These are phyloP conservation scores for Pseudonitzschia pungens DNA, from an alignment of 108 stramenopile species.

Conservation along the genomic window DNA sequence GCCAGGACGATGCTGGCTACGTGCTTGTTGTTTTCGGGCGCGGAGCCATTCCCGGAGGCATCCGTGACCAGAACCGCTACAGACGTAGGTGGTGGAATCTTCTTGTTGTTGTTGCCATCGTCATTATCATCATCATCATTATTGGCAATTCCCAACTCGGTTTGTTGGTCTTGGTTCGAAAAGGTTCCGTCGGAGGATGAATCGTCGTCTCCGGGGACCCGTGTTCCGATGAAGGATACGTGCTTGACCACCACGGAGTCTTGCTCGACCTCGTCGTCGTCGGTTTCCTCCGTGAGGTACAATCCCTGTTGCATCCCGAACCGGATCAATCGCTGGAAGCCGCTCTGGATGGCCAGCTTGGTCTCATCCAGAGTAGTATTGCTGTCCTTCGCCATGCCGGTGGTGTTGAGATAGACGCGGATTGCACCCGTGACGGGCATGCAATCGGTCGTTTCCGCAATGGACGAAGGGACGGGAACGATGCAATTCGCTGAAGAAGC, in stretches of 20 bases:
- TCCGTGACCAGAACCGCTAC: too few relatives aligned
- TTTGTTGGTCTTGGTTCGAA: too few relatives aligned
- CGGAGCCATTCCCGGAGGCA: too few relatives aligned
- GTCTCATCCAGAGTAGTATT: neutral
- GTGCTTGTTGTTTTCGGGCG: too few relatives aligned
- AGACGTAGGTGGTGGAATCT: too few relatives aligned
- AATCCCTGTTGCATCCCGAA: slow-evolving; percentile 15
- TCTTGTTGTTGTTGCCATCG: too few relatives aligned
- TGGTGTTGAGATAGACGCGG: slow-evolving; percentile 18
- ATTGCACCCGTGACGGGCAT: slow-evolving; percentile 15
- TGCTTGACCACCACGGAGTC: slow-evolving; percentile 7
- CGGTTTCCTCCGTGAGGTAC: slow-evolving; percentile 5
- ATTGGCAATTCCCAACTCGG: too few relatives aligned
- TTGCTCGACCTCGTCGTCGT: neutral
- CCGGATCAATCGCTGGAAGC: slow-evolving; percentile 13
- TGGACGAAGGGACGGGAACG: slow-evolving; percentile 3
- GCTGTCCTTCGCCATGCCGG: neutral
- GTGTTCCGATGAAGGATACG: slow-evolving; percentile 18
- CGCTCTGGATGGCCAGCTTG: slow-evolving; percentile 13
- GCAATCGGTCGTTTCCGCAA: neutral
- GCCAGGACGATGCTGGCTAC: too few relatives aligned
- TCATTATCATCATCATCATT: too few relatives aligned
- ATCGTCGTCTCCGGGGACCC: slow-evolving; percentile 1
- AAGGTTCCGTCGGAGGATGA: neutral
- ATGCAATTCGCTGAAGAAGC: slow-evolving; percentile 1